Evolutionary conservation across 2,329 filamentous ascomycete genomes (phyloP), one percentile per base, ranked within the genome.

Genomic region (Pseudopithomyces chartarum): DNA sequence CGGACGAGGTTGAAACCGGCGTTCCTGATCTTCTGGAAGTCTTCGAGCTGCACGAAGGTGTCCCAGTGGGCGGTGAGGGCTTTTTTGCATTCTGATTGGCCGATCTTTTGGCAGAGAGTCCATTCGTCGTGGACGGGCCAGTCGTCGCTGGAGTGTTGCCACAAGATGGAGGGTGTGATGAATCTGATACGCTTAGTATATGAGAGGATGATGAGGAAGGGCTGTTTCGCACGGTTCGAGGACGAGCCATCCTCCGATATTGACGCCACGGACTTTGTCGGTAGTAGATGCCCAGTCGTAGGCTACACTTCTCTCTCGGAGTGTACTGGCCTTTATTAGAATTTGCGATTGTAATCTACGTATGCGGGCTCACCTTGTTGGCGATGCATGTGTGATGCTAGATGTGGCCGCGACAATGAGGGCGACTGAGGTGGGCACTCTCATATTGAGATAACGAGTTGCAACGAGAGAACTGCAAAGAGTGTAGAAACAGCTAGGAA

Each of bases 1-100:
- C 84, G 78, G 3, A 87, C 81, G n/a, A 82, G 71, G 68, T 87
- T 86, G 71, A 87, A 83, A 7, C 84, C 84, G 0, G 82, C 79
- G 20, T 78, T 71, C 15, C 79, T 80, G 62, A 87, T 86, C 63
- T 81, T 83, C 66, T 82, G 69, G 63, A 87, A 84, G 64, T 86
- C 84, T 8, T 67, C 61, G 50, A 78, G 75, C 4, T 75, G 76
- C 34, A 81, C 81, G 74, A 78, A 85, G 58, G 65, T 80, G 58
- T 80, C 81, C 81, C 78, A 86, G 72, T 81, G 82, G 42, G 76
- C 72, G 59, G 80, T 78, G 26, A 84, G 74, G 5, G 77, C 56
- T 33, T 75, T 68, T 23, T 69, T 70, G 26, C 80, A 80, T 12
- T 73, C 73, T 42, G 78, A 62, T 20, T 75, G 70, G 11, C 83